Base-by-base conservation (phyloP, 768 basidiomycete species). In the Rhizopogon sp. region DNA sequence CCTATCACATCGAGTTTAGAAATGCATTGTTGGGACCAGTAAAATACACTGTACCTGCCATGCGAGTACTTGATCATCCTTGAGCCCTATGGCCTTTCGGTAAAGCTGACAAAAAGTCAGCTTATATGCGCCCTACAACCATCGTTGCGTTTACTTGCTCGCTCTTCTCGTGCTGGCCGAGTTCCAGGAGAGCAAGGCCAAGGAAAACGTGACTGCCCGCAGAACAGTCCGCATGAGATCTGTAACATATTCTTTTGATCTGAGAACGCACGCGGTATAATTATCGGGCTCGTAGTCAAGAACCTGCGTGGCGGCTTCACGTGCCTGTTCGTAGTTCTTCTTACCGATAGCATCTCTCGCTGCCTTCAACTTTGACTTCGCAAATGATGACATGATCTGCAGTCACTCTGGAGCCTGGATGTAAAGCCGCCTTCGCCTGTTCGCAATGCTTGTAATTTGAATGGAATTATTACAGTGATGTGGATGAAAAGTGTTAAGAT, bases 211-310 rank as follows among this genome's bases (percentile, higher is more conserved):
- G 81, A 5, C 95, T 98, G 66, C 31, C 16, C 14, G 42, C 49
- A 20, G 39, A 63, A 37, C 52, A 56, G 42, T 31, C 29, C 49
- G 28, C 43, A 35, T 50, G 20, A 58, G 22, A 35, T 25, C 28
- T 9, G 31, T 44, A 29, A 43, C 35, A 56, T 37, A 35, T 20
- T 3, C 6, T 44, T 42, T n/a, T 42, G 29, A 44, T 43, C 31
- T 39, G 29, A 39, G 33, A 20, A 79, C 87, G 64, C 67, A 95
- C 93, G 90, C 94, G 64, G 88, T 85, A 66, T 96, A 96, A 64
- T 93, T 93, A 42, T 83, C 80, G 1, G 86, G 79, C 54, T 97
- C 94, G 59, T 83, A 84, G 39, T 85, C 83, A 16, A 92, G 72
- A 8, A 85, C 84, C 58, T 83, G 79, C 42, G 74, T 66, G 7